These are phyloP conservation scores for Sinapis alba DNA, from an alignment of 441 rosid species.

Conservation along the genomic window DNA sequence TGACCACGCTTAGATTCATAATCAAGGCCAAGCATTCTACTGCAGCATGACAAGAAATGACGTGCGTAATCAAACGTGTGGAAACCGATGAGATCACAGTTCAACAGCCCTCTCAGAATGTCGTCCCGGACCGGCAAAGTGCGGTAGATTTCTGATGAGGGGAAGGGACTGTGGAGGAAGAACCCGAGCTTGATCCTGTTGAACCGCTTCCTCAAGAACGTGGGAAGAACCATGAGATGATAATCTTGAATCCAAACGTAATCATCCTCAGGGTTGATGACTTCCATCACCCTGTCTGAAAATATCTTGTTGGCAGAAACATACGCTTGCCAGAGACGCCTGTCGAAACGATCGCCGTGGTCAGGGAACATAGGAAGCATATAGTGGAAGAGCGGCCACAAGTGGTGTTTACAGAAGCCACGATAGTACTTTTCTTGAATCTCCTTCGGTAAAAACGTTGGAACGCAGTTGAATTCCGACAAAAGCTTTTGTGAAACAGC, in stretches of 20 bases:
- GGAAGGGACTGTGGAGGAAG: constrained; percentile 85
- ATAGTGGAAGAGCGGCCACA: constrained; percentile 90
- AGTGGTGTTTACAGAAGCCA: constrained; percentile 76
- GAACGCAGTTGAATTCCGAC: constrained; percentile 69
- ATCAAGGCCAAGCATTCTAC: constrained; percentile 75
- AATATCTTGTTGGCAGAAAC: constrained; percentile 73
- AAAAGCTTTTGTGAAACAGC: constrained; percentile 65
- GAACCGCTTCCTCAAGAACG: constrained; percentile 72
- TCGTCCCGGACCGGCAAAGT: constrained; percentile 74
- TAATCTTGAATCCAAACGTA: constrained; percentile 86
- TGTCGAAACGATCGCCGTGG: constrained; percentile 62
- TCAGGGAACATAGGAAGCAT: constrained; percentile 79
- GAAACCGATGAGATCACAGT: constrained; percentile 77
- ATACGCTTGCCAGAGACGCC: constrained; percentile 68
- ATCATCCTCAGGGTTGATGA: constrained; percentile 70
- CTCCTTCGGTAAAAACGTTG: constrained; percentile 69
- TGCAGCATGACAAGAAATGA: constrained; percentile 77
- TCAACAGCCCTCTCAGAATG: constrained; percentile 63
- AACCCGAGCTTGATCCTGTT: constrained; percentile 70
- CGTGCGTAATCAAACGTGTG: constrained; percentile 86
- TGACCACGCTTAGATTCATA: constrained; percentile 79
- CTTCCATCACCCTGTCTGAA: constrained; percentile 80
- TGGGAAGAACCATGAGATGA: constrained; percentile 81
- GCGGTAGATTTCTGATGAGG: constrained; percentile 78
- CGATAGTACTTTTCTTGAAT: constrained; percentile 58